Conservation (phyloP, 768 basidiomycete species). For the Rhodotorula kratochvilovae region DNA sequence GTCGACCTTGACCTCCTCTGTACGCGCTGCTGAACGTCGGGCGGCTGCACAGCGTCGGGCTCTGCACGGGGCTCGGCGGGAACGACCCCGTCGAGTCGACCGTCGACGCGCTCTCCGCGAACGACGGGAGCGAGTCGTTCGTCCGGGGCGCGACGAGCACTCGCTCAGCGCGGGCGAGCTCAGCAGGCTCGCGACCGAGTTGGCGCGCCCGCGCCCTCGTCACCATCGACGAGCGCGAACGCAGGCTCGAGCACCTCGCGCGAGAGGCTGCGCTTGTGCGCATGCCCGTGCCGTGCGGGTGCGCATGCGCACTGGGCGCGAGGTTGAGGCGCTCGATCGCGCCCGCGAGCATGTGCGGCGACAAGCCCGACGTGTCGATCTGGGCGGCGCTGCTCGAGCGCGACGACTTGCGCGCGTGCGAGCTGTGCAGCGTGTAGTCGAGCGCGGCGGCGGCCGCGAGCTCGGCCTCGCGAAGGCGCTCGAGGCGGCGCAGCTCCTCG, state of each 20-base stretch:
- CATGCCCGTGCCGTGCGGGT: too few species aligned
- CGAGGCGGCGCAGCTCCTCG: slow-evolving; percentile 57
- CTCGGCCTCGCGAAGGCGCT: slow-evolving; percentile 56
- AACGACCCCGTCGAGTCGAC: slow-evolving; percentile 14
- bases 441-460: slow-evolving; percentile 24
- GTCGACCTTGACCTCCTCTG: slow-evolving; percentile 20
- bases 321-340: slow-evolving; percentile 14
- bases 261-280: background rate
- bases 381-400: slow-evolving; percentile 4
- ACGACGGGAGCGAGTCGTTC: slow-evolving; percentile 36
- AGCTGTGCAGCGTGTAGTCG: slow-evolving; percentile 45
- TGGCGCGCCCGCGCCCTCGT: background rate
- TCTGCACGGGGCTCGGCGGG: slow-evolving; percentile 18
- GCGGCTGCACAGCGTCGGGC: background rate
- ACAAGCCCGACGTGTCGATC: background rate
- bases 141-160: slow-evolving; percentile 33
- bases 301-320: background rate
- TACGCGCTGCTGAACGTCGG: slow-evolving; percentile 5
- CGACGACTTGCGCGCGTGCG: slow-evolving; percentile 35
- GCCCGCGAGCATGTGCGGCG: background rate
- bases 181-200: background rate
- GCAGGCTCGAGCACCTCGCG: background rate
- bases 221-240: background rate
- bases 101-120: slow-evolving; percentile 15
- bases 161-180: background rate